Evolutionary conservation across 495 filamentous ascomycete species (phyloP), one percentile per base, ranked within the genome.

Genomic region (Cudoniella acicularis): DNA sequence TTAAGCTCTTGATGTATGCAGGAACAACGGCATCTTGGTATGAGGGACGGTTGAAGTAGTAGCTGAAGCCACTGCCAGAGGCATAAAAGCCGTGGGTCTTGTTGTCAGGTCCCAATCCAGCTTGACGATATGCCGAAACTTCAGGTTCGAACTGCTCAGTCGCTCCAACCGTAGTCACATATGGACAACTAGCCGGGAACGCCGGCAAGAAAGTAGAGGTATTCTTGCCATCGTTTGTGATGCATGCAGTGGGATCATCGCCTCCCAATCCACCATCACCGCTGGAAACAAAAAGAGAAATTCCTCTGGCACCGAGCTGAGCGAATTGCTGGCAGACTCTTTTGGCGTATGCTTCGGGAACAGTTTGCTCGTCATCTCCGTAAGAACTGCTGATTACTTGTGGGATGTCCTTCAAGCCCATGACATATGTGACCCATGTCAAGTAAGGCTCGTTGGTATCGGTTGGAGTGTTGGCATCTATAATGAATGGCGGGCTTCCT

Each of bases 381-480:
- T 96, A 96, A 21, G 85, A 88, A 49, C 85, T 90, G 16, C 83
- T 81, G 13, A 96, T 75, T 2, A 90, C 84, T 0, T 87, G 84
- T 0, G 91, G 91, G 1, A 96, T 74, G 49, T 88, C 75, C 0
- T 73, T 68, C 56, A 90, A 85, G 0, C 79, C 72, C 0, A 90
- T 71, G 4, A 96, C 71, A 65, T 86, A 89, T 16, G 84, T 81
- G 24, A 93, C 77, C 64, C 89, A 89, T 36, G 91, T 86, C 2
- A 96, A 77, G 67, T 91, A 96, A 0, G 91, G 91, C 76, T 96
- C 90, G 64, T 92, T 92, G 36, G 80, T 70, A 61, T 85, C 66
- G 24, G 73, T 61, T 10, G 78, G 69, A 8, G 77, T 64, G 24
- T 80, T 80, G 2, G 79, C 66, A 20, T 83, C 76, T 6, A 83